phyloP scores from a whole-genome alignment of 495 filamentous ascomycete species.

The Extremus antarcticus region DNA sequence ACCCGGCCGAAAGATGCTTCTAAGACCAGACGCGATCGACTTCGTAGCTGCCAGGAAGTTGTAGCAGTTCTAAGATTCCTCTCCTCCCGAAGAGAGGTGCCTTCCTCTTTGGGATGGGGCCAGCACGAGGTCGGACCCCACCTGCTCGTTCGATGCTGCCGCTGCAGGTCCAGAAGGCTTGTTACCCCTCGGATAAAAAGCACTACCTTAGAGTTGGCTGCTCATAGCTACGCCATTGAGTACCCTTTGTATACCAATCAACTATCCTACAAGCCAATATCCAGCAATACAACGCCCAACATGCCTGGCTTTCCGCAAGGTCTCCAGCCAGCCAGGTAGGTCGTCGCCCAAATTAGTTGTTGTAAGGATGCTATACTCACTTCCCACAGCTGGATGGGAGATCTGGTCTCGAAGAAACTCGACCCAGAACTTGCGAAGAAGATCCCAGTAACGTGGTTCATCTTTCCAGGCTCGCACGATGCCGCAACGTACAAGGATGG shows the following conservation, averaged over 20 bases:
- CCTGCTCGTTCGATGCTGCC: not conserved
- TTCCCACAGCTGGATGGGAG: not conserved
- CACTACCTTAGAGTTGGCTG: not conserved
- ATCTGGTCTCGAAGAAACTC: not conserved
- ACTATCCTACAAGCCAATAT: too few species aligned
- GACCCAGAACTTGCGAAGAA: not conserved
- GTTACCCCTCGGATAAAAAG: not conserved
- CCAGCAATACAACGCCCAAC: too few species aligned
- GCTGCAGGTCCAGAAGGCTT: not conserved
- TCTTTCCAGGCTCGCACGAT: slow-evolving; percentile 1
- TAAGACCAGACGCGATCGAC: too few species aligned
- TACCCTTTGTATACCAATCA: not conserved
- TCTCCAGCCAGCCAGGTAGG: not conserved
- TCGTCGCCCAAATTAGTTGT: not conserved
- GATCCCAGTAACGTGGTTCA: not conserved
- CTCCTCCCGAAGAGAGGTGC: not conserved
- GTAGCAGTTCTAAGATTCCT: too few species aligned
- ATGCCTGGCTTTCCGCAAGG: not conserved
- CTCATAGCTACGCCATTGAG: not conserved
- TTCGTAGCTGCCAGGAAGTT: too few species aligned
- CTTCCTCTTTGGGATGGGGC: not conserved
- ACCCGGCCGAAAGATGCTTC: too few species aligned
- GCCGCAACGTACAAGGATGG: not conserved
- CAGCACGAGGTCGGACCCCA: not conserved
- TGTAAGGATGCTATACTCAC: not conserved